Evolutionary conservation across 2,329 filamentous ascomycete species (phyloP).

Genomic region (Emmonsiellopsis sp.): DNA sequence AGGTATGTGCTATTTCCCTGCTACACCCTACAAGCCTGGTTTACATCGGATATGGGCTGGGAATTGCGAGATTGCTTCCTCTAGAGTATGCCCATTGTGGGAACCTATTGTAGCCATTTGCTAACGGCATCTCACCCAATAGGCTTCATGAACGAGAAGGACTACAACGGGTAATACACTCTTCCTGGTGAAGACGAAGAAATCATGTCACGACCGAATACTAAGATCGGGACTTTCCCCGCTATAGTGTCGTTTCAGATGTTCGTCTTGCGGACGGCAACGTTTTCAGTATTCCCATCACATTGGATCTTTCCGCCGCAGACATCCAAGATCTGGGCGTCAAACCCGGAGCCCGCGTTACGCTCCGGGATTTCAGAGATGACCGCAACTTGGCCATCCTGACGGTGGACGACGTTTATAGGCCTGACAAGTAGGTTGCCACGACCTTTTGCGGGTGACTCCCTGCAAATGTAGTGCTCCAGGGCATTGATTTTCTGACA

Average conservation of each 20-base stretch:
- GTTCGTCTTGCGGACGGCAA: conserved; percentile 78
- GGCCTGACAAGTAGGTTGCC: conserved; percentile 73
- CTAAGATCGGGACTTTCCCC: conserved; percentile 9
- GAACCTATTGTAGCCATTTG: not conserved
- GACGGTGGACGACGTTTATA: conserved; percentile 91
- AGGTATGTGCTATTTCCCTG: conserved; percentile 48
- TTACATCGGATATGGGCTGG: no score
- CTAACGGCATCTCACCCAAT: conserved; percentile 14
- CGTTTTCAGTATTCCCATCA: conserved; percentile 96
- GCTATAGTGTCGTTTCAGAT: conserved; percentile 68
- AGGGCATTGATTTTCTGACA: not conserved
- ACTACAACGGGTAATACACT: conserved; percentile 73
- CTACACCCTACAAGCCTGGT: no score
- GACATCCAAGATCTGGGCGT: conserved; percentile 66
- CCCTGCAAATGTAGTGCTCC: not conserved
- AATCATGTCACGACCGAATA: not conserved
- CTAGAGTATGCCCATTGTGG: not conserved
- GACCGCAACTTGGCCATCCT: conserved; percentile 93
- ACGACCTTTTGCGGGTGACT: not conserved
- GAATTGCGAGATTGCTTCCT: not conserved
- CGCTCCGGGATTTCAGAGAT: conserved; percentile 90
- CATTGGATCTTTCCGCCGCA: conserved; percentile 70
- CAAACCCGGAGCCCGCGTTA: conserved; percentile 71
- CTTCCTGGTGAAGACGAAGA: conserved; percentile 8
- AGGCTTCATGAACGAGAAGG: conserved; percentile 96